Base-by-base conservation (phyloP, 768 basidiomycete genomes). In the Leucocoprinus birnbaumii region DNA sequence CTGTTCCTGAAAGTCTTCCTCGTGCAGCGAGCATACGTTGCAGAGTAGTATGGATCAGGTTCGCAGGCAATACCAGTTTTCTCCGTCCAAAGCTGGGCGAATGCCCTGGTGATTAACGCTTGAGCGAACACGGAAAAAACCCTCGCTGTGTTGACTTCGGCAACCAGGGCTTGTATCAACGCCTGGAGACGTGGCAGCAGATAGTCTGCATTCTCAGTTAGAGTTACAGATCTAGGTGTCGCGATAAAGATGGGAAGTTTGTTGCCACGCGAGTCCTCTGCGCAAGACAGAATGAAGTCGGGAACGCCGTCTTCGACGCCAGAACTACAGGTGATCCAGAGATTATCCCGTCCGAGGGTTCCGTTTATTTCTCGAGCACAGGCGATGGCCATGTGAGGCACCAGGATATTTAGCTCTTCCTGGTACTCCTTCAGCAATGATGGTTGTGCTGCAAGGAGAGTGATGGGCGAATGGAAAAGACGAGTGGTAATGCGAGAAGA, bases 101-200 rank as follows among this genome's bases (percentile, higher is more conserved):
- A 87, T 2, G 62, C 59, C 8, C 55, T 31, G 2, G 80, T 68
- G 16, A 89, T 68, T 3, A 63, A 61, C 2, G 80, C 73, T 5
- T 76, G 70, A 1, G 85, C 80, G 60, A 89, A 91, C 9, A 89
- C 73, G 1, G 89, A 88, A 65, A 84, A 91, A 0, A 86, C 72
- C 13, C 86, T 73, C 21, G 68, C 62, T 2, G 52, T 53, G 9
- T 68, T 66, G 21, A 81, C 70, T 3, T 60, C 49, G 0, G 48
- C 58, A 11, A 66, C 58, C 8, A 90, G 68, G 9, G 65, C 68
- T 7, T 58, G 34, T 9, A 71, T 72, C 11, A 83, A 66, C 10
- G 57, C 52, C 7, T 52, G 50, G 3, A 84, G 53, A 10, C 74
- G 69, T 13, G 66, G 65, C 0, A 51, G 25, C 6, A 75, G 56